Conservation (phyloP, 1,284 basidiomycete species). For the Sphagnurus paluster region DNA sequence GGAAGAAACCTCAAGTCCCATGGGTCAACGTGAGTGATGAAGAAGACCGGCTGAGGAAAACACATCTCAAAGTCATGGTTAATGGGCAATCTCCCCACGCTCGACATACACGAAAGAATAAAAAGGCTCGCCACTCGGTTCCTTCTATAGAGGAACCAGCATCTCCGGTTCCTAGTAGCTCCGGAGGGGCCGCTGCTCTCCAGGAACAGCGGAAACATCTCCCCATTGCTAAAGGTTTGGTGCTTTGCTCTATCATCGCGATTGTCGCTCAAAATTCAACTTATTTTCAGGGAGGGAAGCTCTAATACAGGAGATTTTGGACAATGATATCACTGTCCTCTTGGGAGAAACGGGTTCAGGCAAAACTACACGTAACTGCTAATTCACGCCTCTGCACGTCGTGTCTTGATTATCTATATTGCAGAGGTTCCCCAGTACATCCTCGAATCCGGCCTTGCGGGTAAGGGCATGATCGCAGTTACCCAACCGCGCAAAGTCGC, state of each 20-base stretch:
- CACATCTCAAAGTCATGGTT: slow-evolving; percentile 23
- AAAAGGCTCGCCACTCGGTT: slow-evolving; percentile 13
- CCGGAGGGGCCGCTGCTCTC: slow-evolving; percentile 29
- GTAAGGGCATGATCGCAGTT: slow-evolving; percentile 73
- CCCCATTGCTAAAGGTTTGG: slow-evolving; percentile 76
- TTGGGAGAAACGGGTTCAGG: slow-evolving; percentile 97
- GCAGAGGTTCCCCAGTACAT: slow-evolving; percentile 90
- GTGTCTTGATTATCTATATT: slow-evolving; percentile 15
- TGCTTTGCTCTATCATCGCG: slow-evolving; percentile 1
- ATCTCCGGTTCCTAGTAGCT: slow-evolving; percentile 20
- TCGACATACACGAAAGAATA: slow-evolving; percentile 9
- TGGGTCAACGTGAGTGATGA: slow-evolving; percentile 40
- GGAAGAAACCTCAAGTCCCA: slow-evolving; percentile 13
- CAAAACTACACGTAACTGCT: slow-evolving; percentile 85
- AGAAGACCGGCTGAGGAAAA: slow-evolving; percentile 27
- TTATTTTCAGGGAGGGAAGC: slow-evolving; percentile 65
- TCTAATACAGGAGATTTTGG: slow-evolving; percentile 71
- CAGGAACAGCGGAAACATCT: slow-evolving; percentile 67
- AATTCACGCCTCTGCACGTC: slow-evolving; percentile 2
- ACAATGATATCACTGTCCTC: slow-evolving; percentile 88
- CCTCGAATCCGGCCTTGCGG: slow-evolving; percentile 66
- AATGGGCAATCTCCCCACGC: slow-evolving; percentile 22
- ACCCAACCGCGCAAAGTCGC: slow-evolving; percentile 96
- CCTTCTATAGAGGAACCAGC: neutral
- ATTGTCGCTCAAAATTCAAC: slow-evolving; percentile 4